Base-by-base conservation (phyloP, 352 stramenopile species). In the Globisporangium heterothallicum region DNA sequence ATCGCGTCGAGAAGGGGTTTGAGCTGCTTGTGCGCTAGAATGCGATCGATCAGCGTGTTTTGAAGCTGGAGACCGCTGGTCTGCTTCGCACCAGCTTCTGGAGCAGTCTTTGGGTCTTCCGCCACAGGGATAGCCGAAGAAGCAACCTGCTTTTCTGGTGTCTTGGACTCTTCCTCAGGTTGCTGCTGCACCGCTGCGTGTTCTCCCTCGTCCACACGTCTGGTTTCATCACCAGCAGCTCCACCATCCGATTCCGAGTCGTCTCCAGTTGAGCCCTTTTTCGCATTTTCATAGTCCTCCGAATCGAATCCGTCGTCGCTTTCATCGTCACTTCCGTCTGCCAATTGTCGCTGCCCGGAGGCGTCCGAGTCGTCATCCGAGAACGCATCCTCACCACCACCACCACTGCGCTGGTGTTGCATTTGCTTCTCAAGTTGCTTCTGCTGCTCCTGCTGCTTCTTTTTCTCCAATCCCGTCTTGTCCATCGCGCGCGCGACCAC, bases 21-120 rank as follows among this genome's bases (percentile, higher is more conserved):
- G 58, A 91, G 76, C 56, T 86, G 75, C 47, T 86, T 88, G 63
- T 91, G 80, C 42, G 71, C 53, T 44, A 88, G 60, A 24, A 90
- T 54, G n/a, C 72, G 72, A 25, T 85, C 72, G 30, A 89, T 54
- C 24, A 87, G 42, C 52, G 63, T 67, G 18, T 64, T 53, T 30
- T 75, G 49, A 22, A 83, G 27, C 22, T 62, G 59, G 0, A 47
- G 16, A 16, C 52, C 43, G 1, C 22, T 32, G 7, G 18, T 47
- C 10, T 42, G 21, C 51, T 53, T 42, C 18, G 32, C n/a, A n/a
- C n/a, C 41, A 13, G 6, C 19, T 27, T 30, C 45, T 29, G 42
- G 18, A 42, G 34, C 36, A 0, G 30, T 36, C 21, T 55, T 41
- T 14, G 24, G 32, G 3, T 32, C 34, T 27, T 53, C 42, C 9